Evolutionary conservation across 2,329 filamentous ascomycete genomes (phyloP).

Genomic region (Septoria petroselini): DNA sequence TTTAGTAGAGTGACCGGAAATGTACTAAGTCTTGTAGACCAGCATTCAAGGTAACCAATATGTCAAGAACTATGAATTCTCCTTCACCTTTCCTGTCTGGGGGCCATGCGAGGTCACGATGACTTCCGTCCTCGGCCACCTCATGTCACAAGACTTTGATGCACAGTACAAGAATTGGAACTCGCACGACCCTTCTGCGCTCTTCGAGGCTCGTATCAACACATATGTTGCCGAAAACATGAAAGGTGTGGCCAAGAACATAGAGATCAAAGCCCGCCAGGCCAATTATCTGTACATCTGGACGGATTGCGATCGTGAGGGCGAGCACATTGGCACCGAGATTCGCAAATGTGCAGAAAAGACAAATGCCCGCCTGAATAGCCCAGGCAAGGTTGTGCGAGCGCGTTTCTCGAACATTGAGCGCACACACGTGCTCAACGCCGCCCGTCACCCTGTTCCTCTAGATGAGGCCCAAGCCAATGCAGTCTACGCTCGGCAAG

Average conservation of each 20-base stretch:
- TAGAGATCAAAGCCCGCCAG: conserved; percentile 70
- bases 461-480: conserved; percentile 83
- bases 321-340: conserved; percentile 91
- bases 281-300: conserved; percentile 84
- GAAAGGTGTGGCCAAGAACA: conserved; percentile 77
- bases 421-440: conserved; percentile 82
- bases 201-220: conserved; percentile 78
- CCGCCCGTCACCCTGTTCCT: conserved; percentile 70
- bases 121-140: conserved; percentile 88
- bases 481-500: conserved; percentile 83
- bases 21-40: conserved; percentile 49
- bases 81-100: conserved; percentile 81
- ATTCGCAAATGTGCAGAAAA: conserved; percentile 76
- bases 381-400: conserved; percentile 65
- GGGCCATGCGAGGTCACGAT: conserved; percentile 82
- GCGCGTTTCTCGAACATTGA: conserved; percentile 97
- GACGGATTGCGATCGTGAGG: conserved; percentile 98
- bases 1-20: not conserved
- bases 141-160: conserved; percentile 76
- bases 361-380: conserved; percentile 63
- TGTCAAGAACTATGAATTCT: conserved; percentile 92
- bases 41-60: conserved; percentile 66
- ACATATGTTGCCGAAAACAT: conserved; percentile 70
- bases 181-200: conserved; percentile 69
- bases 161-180: conserved; percentile 73